Percentiles rank a stretch among this genome's conserved stretches.
Evolutionary conservation across 805 yeast genomes (phyloP).

Genomic region (Schizosaccharomyces lindneri): DNA sequence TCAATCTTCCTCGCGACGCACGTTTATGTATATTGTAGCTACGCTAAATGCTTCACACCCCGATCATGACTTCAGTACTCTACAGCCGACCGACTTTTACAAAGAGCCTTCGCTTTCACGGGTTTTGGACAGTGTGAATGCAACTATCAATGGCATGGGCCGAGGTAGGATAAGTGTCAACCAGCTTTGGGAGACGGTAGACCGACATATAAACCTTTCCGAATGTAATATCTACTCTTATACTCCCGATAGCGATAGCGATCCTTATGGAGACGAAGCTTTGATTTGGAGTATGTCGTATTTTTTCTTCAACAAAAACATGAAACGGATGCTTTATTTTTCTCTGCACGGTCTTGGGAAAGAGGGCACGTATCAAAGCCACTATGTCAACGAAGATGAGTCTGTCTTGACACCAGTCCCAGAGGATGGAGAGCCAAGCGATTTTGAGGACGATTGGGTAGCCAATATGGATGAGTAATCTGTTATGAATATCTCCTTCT

Average conservation of each 20-base stretch:
- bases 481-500: background rate
- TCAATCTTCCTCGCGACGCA: conserved; percentile 61
- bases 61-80: conserved; percentile 75
- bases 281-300: conserved; percentile 58
- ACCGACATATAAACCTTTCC: conserved; percentile 57
- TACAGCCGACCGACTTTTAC: conserved; percentile 54
- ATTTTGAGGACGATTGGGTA: background rate
- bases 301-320: conserved; percentile 75
- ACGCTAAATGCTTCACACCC: conserved; percentile 82
- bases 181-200: conserved; percentile 56
- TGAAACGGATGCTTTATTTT: conserved; percentile 73
- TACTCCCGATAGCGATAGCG: conserved; percentile 4
- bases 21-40: conserved; percentile 75
- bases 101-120: conserved; percentile 20
- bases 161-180: background rate
- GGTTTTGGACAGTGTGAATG: conserved; percentile 43
- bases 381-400: background rate
- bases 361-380: background rate
- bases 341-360: conserved; percentile 33
- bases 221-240: conserved; percentile 18
- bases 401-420: background rate
- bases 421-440: background rate
- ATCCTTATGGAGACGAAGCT: conserved; percentile 1
- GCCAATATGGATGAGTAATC: background rate
- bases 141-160: conserved; percentile 44